Conservation (phyloP, 2,329 filamentous ascomycete species). For the Phaeosphaeria sp. region DNA sequence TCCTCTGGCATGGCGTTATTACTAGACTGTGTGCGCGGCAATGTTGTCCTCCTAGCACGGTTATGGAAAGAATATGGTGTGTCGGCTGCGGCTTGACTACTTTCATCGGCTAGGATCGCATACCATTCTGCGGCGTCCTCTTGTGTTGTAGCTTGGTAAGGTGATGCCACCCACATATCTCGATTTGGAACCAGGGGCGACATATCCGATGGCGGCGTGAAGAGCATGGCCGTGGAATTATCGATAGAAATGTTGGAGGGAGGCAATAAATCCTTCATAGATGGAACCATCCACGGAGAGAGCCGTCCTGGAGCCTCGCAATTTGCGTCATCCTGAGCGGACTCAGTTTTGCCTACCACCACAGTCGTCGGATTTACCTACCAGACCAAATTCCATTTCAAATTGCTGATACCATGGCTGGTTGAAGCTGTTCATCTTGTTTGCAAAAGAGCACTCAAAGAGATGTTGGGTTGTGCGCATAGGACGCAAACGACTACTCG, state of each 20-base stretch:
- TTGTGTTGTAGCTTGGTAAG: background rate
- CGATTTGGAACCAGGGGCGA: background rate
- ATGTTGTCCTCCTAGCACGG: background rate
- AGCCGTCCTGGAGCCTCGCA: background rate
- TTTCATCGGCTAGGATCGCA: background rate
- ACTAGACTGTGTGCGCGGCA: background rate
- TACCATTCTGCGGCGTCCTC: background rate
- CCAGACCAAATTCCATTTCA: background rate
- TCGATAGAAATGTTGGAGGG: background rate
- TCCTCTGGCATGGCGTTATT: background rate
- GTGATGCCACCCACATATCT: background rate
- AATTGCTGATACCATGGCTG: background rate
- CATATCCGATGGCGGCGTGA: background rate
- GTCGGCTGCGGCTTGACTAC: background rate
- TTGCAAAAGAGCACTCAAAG: background rate
- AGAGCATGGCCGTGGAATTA: background rate
- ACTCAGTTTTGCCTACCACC: background rate
- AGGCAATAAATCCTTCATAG: background rate
- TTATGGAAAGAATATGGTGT: slow-evolving; percentile 5
- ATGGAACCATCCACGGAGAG: background rate
- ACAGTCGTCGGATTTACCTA: background rate
- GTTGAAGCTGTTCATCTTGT: background rate
- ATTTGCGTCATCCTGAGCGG: background rate
- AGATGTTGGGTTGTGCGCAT: background rate
- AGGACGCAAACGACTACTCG: background rate